Percentiles rank a stretch among this genome's conserved stretches.
Evolutionary conservation across 805 yeast genomes (phyloP).

Genomic region (Schizosaccharomyces osmophilus): DNA sequence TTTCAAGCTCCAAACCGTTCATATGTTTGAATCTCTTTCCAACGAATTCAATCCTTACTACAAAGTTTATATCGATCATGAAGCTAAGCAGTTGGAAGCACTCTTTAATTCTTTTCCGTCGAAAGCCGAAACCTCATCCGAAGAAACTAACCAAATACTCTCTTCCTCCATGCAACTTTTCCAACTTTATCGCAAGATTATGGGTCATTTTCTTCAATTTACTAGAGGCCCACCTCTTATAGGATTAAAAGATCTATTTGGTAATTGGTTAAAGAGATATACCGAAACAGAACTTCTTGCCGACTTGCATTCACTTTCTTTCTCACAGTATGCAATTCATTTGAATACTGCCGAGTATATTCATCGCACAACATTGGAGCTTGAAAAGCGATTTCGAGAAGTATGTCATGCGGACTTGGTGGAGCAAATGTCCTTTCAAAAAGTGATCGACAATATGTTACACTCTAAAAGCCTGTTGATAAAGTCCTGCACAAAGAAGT

Average conservation of each 20-base stretch:
- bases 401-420: conserved; percentile 18
- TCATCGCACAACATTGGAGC: conserved; percentile 48
- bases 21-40: conserved; percentile 24
- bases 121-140: conserved; percentile 24
- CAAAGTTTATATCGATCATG: conserved; percentile 66
- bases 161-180: conserved; percentile 76
- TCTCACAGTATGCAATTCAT: neutral
- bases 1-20: neutral
- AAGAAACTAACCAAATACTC: conserved; percentile 39
- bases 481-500: conserved; percentile 28
- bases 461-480: conserved; percentile 35
- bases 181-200: conserved; percentile 43
- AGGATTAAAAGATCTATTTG: conserved; percentile 34
- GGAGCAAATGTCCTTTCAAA: conserved; percentile 27
- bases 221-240: conserved; percentile 21
- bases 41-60: conserved; percentile 66
- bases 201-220: conserved; percentile 43
- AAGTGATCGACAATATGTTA: conserved; percentile 30
- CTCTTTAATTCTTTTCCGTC: conserved; percentile 14
- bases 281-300: conserved; percentile 25
- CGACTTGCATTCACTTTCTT: neutral
- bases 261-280: conserved; percentile 33
- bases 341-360: conserved; percentile 81
- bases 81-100: conserved; percentile 22
- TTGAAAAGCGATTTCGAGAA: conserved; percentile 34